These are phyloP conservation scores for Gonium pectorale DNA, from an alignment of 139 green algal genomes.

Conservation along the genomic window DNA sequence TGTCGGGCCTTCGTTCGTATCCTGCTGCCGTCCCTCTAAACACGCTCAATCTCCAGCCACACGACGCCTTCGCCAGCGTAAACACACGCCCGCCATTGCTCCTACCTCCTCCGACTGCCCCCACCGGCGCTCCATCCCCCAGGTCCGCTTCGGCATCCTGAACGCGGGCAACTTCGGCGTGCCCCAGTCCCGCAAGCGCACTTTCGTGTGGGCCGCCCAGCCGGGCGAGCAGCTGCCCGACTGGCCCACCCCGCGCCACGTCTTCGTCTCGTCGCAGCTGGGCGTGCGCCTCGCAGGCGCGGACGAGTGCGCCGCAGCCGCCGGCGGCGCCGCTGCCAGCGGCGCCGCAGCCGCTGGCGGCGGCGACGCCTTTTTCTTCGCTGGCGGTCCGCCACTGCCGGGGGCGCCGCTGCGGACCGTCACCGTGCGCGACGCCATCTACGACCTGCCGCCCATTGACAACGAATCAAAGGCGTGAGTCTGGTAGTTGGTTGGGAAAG, in stretches of 20 bases:
- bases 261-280: conserved; percentile 87
- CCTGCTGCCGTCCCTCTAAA: too few species aligned
- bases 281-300: conserved; percentile 30
- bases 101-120: too few species aligned
- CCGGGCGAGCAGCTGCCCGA: conserved; percentile 86
- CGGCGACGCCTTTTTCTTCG: background rate
- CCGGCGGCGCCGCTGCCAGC: background rate
- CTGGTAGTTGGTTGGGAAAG: background rate
- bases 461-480: conserved; percentile 82
- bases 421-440: conserved; percentile 94
- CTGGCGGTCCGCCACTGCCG: background rate
- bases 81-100: too few species aligned
- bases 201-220: conserved; percentile 95
- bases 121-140: background rate
- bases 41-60: too few species aligned
- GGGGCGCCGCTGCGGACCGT: conserved; percentile 90
- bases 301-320: background rate
- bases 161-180: conserved; percentile 97
- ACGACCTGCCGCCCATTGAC: conserved; percentile 88
- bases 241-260: conserved; percentile 89
- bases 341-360: background rate
- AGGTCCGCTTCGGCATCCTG: conserved; percentile 97
- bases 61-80: too few species aligned
- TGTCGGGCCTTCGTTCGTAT: too few species aligned
- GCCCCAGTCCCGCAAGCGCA: conserved; percentile 94